A percentile compares a stretch with the other conserved stretches of the same genome.
These are phyloP conservation scores for Verruconis gallopava DNA, from an alignment of 2,329 filamentous ascomycete species.

Conservation along the genomic window DNA sequence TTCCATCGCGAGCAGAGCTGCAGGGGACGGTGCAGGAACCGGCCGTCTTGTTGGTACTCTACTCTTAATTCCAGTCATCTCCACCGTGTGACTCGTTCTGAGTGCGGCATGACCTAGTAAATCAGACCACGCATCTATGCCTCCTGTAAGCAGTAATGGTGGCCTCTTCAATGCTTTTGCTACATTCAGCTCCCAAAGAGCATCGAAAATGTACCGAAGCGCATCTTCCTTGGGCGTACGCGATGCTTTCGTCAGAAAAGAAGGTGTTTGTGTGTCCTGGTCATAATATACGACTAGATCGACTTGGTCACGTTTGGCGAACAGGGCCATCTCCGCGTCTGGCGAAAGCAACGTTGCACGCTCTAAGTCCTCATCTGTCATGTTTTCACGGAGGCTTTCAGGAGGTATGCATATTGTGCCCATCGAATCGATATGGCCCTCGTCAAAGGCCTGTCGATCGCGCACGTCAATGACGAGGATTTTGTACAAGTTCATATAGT, in stretches of 20 bases:
- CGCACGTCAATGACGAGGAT: conserved; percentile 81
- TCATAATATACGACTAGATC: conserved; percentile 91
- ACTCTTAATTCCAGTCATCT: conserved; percentile 18
- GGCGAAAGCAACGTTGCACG: conserved; percentile 61
- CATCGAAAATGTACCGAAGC: conserved; percentile 63
- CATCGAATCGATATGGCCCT: conserved; percentile 75
- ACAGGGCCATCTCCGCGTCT: conserved; percentile 60
- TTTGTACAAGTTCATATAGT: conserved; percentile 53
- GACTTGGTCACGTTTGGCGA: conserved; percentile 59
- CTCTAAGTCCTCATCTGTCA: conserved; percentile 49
- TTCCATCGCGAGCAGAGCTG: conserved; percentile 40
- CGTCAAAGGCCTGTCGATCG: conserved; percentile 64
- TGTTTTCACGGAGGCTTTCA: conserved; percentile 54
- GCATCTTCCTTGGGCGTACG: conserved; percentile 27
- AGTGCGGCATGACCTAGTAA: conserved; percentile 61
- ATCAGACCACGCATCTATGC: conserved; percentile 75
- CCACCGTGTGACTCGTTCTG: conserved; percentile 38
- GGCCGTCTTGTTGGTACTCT: conserved; percentile 36
- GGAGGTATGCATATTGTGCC: conserved; percentile 86
- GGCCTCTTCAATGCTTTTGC: conserved; percentile 58
- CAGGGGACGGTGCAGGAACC: conserved; percentile 38
- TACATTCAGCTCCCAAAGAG: conserved; percentile 72
- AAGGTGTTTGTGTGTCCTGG: conserved; percentile 46
- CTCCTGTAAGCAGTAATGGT: conserved; percentile 69
- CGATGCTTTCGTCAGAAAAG: conserved; percentile 40